Evolutionary conservation across 78 protist genomes (phyloP).

Genomic region (Mantamonas sphyraenae): DNA sequence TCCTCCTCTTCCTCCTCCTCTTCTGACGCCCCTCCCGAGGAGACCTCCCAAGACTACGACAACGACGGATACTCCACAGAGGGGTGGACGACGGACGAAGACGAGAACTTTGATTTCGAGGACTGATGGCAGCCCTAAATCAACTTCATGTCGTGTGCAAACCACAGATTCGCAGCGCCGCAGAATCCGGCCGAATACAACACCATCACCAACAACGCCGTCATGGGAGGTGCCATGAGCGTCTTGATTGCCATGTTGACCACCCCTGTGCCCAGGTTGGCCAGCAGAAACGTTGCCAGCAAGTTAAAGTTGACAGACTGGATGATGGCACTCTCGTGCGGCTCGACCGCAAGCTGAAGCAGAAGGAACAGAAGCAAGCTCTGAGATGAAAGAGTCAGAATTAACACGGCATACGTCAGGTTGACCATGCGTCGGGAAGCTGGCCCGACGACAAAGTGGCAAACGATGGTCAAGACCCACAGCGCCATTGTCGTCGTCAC

Average conservation of each 20-base stretch:
- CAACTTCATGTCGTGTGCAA: too few relatives aligned
- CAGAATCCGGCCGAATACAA: too few relatives aligned
- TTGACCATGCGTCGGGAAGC: not conserved
- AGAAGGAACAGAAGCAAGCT: not conserved
- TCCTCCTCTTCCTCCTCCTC: too few relatives aligned
- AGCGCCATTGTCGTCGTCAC: not conserved
- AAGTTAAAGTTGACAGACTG: not conserved
- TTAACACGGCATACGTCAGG: not conserved
- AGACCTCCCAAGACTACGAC: too few relatives aligned
- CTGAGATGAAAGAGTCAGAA: not conserved
- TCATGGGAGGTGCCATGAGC: not conserved
- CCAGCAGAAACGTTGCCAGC: conserved; percentile 11
- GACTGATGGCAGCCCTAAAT: too few relatives aligned
- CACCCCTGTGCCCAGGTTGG: conserved; percentile 62
- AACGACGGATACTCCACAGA: too few relatives aligned
- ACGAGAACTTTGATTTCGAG: too few relatives aligned
- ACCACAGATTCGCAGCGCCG: too few relatives aligned
- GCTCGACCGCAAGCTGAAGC: not conserved
- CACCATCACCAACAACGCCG: not conserved
- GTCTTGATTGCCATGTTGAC: conserved; percentile 37
- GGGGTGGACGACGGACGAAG: too few relatives aligned
- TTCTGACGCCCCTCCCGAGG: too few relatives aligned
- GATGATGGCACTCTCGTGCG: not conserved
- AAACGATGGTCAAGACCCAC: not conserved
- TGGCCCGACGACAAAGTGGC: too few relatives aligned